A percentile compares a stretch with the other conserved stretches of the same genome.
phyloP scores from a whole-genome alignment of 768 basidiomycete genomes.

The Tylopilus intermedius region DNA sequence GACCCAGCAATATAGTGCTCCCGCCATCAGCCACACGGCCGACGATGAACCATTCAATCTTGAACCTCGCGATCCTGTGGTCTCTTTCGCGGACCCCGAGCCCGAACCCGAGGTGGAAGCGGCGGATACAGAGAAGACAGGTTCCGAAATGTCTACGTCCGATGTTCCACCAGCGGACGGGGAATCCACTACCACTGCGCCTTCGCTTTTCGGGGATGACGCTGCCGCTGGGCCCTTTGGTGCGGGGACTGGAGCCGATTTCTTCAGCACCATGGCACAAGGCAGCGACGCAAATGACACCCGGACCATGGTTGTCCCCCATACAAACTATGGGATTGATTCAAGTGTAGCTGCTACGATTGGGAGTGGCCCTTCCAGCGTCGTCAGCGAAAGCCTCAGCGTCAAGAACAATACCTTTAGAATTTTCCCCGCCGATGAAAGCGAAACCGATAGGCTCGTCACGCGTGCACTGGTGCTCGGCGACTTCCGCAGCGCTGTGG shows the following conservation, averaged over 20 bases:
- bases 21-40: slow-evolving; percentile 27
- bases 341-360: slow-evolving; percentile 93
- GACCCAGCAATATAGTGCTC: slow-evolving; percentile 22
- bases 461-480: slow-evolving; percentile 93
- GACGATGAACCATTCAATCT: slow-evolving; percentile 41
- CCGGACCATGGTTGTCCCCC: slow-evolving; percentile 59
- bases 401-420: slow-evolving; percentile 80
- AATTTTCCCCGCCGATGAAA: slow-evolving; percentile 85
- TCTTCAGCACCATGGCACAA: slow-evolving; percentile 78
- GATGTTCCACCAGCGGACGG: slow-evolving; percentile 62
- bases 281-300: slow-evolving; percentile 22
- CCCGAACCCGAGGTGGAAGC: slow-evolving; percentile 28
- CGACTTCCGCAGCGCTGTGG: slow-evolving; percentile 91
- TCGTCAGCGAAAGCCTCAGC: slow-evolving; percentile 42
- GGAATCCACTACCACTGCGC: slow-evolving; percentile 81
- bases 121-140: slow-evolving; percentile 33
- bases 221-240: slow-evolving; percentile 53
- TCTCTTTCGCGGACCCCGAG: slow-evolving; percentile 75
- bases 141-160: slow-evolving; percentile 69
- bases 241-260: slow-evolving; percentile 60
- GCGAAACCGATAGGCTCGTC: slow-evolving; percentile 80
- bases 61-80: slow-evolving; percentile 67
- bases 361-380: slow-evolving; percentile 85
- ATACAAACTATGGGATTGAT: slow-evolving; percentile 72
- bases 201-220: slow-evolving; percentile 85